Base-by-base conservation (phyloP, 2,329 filamentous ascomycete species). In the Aureobasidium sp. region DNA sequence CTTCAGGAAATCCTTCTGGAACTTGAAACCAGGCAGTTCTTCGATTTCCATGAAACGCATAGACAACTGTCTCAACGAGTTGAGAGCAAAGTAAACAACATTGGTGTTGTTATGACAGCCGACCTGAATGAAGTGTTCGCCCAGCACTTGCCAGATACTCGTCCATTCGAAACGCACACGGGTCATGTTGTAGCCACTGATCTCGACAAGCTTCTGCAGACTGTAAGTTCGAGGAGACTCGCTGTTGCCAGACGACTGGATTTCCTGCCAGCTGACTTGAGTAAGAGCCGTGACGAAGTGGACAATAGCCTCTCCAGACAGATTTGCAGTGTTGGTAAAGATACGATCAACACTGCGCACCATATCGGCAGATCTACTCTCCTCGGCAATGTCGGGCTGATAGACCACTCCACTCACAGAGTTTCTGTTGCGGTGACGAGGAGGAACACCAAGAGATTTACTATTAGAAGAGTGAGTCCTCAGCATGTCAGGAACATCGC, bases 11-110 rank as follows among this genome's bases (percentile, higher is more conserved):
- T 99, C 93, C 73, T 99, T 99, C 70, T 99, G 94, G 71, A 99
- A 99, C 74, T 97, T 97, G 83, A 99, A 99, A 70, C 95, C 94
- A 1, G 94, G 91, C 67, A 99, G 77, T 74, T 99, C 94, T 72
- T 96, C 94, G 64, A 97, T 91, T 75, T 99, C 94, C 89, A 99
- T 90, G 72, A 99, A 99, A 21, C 92, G 88, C 92, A 99, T 97
- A 0, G 93, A 97, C 44, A 99, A 78, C 73, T 99, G 94, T 44
- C 95, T 85, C 48, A 99, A 77, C 3, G 93, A 97, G 76, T 99
- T 95, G 32, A 99, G 81, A 3, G 94, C 94, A 71, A 99, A 99
- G 77, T 95, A 97, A 11, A 99, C 95, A 57, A 99, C 94, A 6
- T 91, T 89, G 13, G 94, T 96, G 76, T 99, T 99, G 69, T 88